Evolutionary conservation across 805 yeast species (phyloP), one percentile per base, ranked within the genome.

Genomic region (Candida verbasci): DNA sequence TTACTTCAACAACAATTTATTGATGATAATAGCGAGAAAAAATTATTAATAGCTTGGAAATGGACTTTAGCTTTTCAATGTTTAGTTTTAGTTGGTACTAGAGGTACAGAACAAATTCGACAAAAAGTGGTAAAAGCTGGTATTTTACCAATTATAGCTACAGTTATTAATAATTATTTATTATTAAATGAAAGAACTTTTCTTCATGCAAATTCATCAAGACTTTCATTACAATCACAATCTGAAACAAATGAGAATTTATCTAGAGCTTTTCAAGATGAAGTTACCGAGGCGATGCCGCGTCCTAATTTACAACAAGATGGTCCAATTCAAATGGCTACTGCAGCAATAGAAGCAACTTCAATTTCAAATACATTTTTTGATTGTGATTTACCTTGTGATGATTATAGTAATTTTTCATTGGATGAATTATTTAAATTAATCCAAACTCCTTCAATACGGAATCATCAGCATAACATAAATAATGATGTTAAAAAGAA

Each of bases 1-100:
- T 58, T 49, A 41, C n/a, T n/a, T n/a, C 55, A 50, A 41, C 40
- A 50, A 23, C 47, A 39, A 31, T 68, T 60, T 35, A 55, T 48
- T 39, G 55, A 60, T 21, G 56, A 60, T 43, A 60, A 59, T 42
- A 53, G 57, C 33, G 73, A 68, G 39, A 58, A 53, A 43, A 68
- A 64, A 41, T 72, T 80, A 17, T 67, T 86, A 44, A 69, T 83
- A n/a, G 89, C 95, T 0, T 91, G 96, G 96, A 91, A 91, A 63
- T 91, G 98, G 98, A 86, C 95, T 5, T 65, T 91, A 37, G 86
- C 97, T 0, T 80, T 93, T 53, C 98, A 91, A 64, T 89, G 97
- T 55, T 65, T 91, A 38, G 95, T 91, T 1, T 72, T 87, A 38
- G 79, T 91, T 14, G 96, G 97, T 10, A 88, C 97, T 1, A 72